Percentiles rank a stretch among this genome's conserved stretches.
phyloP scores from a whole-genome alignment of 257 asterid species.

The Ophiorrhiza pumila region DNA sequence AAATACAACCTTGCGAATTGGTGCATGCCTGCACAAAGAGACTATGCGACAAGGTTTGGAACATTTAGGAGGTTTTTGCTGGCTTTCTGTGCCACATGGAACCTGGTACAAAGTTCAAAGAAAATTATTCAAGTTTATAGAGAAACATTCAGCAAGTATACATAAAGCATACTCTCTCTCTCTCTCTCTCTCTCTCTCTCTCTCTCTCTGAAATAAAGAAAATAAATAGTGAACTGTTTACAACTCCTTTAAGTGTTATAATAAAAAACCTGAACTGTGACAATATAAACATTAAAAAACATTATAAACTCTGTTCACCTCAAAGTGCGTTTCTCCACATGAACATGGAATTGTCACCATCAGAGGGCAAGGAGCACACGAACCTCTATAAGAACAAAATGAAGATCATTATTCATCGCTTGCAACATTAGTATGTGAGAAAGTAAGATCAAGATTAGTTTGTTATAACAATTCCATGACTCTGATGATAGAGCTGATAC shows the following conservation, averaged over 20 bases:
- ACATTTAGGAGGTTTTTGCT: conserved; percentile 89
- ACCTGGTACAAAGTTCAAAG: conserved; percentile 53
- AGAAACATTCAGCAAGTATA: neutral
- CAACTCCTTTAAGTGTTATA: too few relatives aligned
- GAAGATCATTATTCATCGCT: conserved; percentile 23
- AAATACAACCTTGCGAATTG: conserved; percentile 61
- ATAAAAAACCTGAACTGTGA: neutral
- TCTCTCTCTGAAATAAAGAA: neutral
- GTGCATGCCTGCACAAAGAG: conserved; percentile 68
- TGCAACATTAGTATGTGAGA: neutral
- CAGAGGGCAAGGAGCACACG: conserved; percentile 91
- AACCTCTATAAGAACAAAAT: conserved; percentile 65
- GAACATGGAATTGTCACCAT: conserved; percentile 84
- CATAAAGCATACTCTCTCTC: neutral
- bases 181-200: too few relatives aligned
- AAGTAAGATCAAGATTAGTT: neutral
- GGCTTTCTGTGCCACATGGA: conserved; percentile 92
- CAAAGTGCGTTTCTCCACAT: conserved; percentile 79
- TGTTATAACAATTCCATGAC: neutral
- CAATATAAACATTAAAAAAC: neutral
- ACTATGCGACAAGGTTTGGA: conserved; percentile 57
- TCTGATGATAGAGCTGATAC: neutral
- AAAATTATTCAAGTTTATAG: conserved; percentile 8
- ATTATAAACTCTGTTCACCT: conserved; percentile 41
- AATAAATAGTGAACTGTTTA: too few relatives aligned